Conservation (phyloP, 1,284 basidiomycete species). For the Vanrija pseudolonga region DNA sequence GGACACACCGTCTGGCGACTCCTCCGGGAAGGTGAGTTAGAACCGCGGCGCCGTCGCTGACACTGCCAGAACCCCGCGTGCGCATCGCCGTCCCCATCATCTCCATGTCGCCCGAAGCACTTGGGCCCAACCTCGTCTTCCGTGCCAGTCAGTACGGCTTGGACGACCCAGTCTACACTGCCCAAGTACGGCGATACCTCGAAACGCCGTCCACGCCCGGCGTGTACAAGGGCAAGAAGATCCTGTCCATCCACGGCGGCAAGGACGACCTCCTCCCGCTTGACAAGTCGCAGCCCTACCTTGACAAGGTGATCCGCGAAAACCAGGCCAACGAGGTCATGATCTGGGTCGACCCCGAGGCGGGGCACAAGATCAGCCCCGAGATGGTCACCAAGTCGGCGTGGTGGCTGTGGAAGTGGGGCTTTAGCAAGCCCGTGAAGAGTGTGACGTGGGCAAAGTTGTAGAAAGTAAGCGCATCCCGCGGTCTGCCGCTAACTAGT, state of each 20-base stretch:
- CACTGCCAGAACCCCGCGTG: constrained; percentile 61
- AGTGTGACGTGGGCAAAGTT: not conserved
- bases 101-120: constrained; percentile 64
- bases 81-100: constrained; percentile 65
- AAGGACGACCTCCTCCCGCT: constrained; percentile 43
- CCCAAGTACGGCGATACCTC: constrained; percentile 42
- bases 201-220: constrained; percentile 54
- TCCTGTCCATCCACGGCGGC: constrained; percentile 62
- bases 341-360: not conserved
- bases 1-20: constrained; percentile 15
- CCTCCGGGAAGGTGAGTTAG: constrained; percentile 7
- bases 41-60: not conserved
- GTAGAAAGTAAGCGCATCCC: not conserved
- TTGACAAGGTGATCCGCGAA: too few species aligned
- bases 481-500: too few species aligned
- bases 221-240: constrained; percentile 63
- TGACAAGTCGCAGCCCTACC: not conserved
- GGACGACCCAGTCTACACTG: not conserved
- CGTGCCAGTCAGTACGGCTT: not conserved
- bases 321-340: constrained; percentile 2
- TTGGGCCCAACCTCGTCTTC: constrained; percentile 60
- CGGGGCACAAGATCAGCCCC: constrained; percentile 6
- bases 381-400: constrained; percentile 4
- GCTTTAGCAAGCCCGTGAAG: not conserved
- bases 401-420: constrained; percentile 12